Percentiles rank a stretch among this genome's conserved stretches.
These are phyloP conservation scores for Postia placenta DNA, from an alignment of 768 basidiomycete species.

Conservation along the genomic window DNA sequence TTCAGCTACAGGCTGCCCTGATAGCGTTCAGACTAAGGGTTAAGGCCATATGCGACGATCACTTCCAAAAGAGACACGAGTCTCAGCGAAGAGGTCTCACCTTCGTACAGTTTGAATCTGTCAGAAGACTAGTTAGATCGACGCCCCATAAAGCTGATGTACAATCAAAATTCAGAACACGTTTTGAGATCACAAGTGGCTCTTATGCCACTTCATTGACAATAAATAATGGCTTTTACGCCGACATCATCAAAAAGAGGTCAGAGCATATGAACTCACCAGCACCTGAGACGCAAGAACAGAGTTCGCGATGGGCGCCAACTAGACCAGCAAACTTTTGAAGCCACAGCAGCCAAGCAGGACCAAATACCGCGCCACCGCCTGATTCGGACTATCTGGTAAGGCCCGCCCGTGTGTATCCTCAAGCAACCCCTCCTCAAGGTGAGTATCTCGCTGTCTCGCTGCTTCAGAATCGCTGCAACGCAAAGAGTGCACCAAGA, in stretches of 20 bases:
- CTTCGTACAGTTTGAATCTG: not conserved
- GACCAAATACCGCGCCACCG: constrained; percentile 12
- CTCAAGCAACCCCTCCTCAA: constrained; percentile 47
- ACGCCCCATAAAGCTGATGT: not conserved
- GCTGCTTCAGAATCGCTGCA: constrained; percentile 16
- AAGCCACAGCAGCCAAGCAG: constrained; percentile 1
- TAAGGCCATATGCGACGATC: too few relatives aligned
- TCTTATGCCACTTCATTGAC: constrained; percentile 49
- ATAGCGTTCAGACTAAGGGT: not conserved
- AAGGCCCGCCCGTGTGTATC: constrained; percentile 16
- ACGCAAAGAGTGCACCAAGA: constrained; percentile 8
- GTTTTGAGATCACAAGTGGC: constrained; percentile 46
- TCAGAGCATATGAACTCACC: constrained; percentile 14
- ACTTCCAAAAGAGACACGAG: too few relatives aligned
- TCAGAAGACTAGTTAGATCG: not conserved
- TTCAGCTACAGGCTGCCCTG: not conserved
- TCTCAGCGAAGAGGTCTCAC: not conserved
- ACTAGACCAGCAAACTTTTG: not conserved
- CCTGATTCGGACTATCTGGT: constrained; percentile 6
- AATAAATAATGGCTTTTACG: constrained; percentile 59
- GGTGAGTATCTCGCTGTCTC: constrained; percentile 45
- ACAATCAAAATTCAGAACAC: constrained; percentile 36
- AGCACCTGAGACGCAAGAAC: not conserved
- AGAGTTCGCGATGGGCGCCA: too few relatives aligned
- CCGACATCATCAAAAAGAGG: constrained; percentile 40